These are phyloP conservation scores for Solanum hybrid DNA, from an alignment of 305 asterid species.

Conservation along the genomic window DNA sequence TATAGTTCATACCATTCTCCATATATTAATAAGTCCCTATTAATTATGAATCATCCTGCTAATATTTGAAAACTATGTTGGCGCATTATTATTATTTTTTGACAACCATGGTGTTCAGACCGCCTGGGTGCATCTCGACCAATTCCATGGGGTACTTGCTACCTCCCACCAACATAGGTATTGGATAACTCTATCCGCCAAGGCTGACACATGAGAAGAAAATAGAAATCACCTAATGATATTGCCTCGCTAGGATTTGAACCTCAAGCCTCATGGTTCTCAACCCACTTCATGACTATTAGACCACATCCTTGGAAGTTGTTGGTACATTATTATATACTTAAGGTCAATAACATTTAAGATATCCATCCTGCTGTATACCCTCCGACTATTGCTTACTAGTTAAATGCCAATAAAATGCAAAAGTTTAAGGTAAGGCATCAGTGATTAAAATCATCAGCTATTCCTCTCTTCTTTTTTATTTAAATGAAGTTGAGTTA, in stretches of 20 bases:
- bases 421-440: neutral
- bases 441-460: neutral
- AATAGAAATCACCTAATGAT: neutral
- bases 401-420: neutral
- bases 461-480: neutral
- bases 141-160: neutral
- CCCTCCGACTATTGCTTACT: neutral
- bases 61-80: neutral
- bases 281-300: neutral
- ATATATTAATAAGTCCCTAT: neutral
- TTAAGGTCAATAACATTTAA: neutral
- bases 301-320: neutral
- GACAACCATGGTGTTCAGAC: neutral
- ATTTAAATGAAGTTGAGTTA: neutral
- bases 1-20: neutral
- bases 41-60: neutral
- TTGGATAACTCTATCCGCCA: neutral
- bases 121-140: neutral
- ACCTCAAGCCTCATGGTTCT: neutral
- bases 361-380: neutral
- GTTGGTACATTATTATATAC: neutral
- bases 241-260: neutral
- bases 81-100: neutral
- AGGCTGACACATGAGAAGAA: neutral
- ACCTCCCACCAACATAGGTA: neutral